Percentiles rank a stretch among this genome's conserved stretches.
These are phyloP conservation scores for Artemisia argyi DNA, from an alignment of 129 eudicot species.

Conservation along the genomic window DNA sequence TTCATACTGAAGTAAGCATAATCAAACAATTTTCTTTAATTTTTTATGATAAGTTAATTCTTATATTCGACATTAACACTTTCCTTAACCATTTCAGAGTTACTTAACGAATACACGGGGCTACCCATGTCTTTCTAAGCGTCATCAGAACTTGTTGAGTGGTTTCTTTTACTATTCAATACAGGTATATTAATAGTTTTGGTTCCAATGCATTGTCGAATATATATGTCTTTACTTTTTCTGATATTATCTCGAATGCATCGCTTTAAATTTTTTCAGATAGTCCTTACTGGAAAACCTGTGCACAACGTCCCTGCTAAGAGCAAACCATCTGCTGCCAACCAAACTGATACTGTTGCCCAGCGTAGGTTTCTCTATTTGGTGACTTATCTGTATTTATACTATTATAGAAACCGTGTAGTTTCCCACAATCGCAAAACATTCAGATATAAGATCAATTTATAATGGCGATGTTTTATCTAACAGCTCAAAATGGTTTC, in stretches of 20 bases:
- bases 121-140: conserved; percentile 84
- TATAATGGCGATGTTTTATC: too few relatives aligned
- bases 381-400: too few relatives aligned
- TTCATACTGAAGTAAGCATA: conserved; percentile 63
- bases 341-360: conserved; percentile 31
- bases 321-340: conserved; percentile 34
- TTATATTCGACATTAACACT: conserved; percentile 19
- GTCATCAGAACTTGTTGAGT: conserved; percentile 73
- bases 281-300: conserved; percentile 55
- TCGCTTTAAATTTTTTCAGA: conserved; percentile 34
- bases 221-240: neutral
- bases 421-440: too few relatives aligned
- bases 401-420: too few relatives aligned
- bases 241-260: neutral
- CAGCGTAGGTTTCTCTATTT: conserved; percentile 42
- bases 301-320: neutral
- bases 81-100: conserved; percentile 46
- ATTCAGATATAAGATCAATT: neutral
- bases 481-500: too few relatives aligned
- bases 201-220: too few relatives aligned
- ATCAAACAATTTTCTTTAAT: neutral
- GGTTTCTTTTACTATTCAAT: conserved; percentile 77
- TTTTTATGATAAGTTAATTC: neutral
- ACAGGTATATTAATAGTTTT: conserved; percentile 50
- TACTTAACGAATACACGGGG: conserved; percentile 83